Evolutionary conservation across 2,329 filamentous ascomycete species (phyloP).

Genomic region (Fusarium sp.): DNA sequence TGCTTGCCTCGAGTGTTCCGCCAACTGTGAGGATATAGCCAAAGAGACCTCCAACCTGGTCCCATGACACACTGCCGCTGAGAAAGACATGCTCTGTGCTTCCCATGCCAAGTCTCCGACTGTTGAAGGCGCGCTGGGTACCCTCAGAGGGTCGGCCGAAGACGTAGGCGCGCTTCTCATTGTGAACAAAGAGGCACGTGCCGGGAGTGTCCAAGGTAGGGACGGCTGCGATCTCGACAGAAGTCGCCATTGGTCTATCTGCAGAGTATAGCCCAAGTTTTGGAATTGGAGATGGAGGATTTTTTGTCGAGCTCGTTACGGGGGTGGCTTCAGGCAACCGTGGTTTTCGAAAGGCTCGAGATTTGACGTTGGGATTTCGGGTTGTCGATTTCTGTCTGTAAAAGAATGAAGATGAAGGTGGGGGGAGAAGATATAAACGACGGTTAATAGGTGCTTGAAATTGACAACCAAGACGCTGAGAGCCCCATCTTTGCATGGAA

Average conservation of each 20-base stretch:
- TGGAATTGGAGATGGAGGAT: not conserved
- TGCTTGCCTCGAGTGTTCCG: conserved; percentile 67
- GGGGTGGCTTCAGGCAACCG: not conserved
- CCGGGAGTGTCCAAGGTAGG: conserved; percentile 91
- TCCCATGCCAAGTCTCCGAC: conserved; percentile 73
- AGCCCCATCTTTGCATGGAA: conserved; percentile 48
- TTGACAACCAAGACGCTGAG: conserved; percentile 32
- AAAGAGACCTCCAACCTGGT: conserved; percentile 81
- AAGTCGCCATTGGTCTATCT: conserved; percentile 72
- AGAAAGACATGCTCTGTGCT: conserved; percentile 85
- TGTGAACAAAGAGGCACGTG: conserved; percentile 80
- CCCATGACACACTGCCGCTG: conserved; percentile 81
- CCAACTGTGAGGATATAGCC: conserved; percentile 89
- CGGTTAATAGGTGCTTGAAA: conserved; percentile 21
- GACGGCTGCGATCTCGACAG: conserved; percentile 80
- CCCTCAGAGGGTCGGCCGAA: conserved; percentile 88
- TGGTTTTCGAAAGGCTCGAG: conserved; percentile 1
- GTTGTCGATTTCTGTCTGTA: conserved; percentile 12
- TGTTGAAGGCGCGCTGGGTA: conserved; percentile 79
- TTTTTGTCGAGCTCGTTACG: not conserved
- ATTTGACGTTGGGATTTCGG: not conserved
- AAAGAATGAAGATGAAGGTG: not conserved
- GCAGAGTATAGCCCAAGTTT: not conserved
- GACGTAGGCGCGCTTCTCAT: conserved; percentile 84
- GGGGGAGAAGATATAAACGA: not conserved